Base-by-base conservation (phyloP, 257 asterid species). In the Solanum neorickii region DNA sequence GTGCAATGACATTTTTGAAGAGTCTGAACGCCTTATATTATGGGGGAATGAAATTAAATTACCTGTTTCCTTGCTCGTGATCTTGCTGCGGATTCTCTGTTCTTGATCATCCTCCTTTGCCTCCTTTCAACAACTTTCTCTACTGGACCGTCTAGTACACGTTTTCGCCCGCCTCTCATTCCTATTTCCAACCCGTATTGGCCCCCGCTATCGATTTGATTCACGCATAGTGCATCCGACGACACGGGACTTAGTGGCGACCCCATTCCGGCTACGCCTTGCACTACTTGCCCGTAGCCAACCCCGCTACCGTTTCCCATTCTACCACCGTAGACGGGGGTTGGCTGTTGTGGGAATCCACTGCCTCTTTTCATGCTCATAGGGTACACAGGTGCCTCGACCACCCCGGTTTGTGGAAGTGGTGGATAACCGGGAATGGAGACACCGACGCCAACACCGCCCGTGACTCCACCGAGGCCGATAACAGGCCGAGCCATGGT, bases 11-110 rank as follows among this genome's bases (percentile, higher is more conserved):
- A 5, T 9, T 33, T 33, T 35, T 72, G 9, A 35, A 47, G 8
- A 27, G 1, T 16, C 2, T 2, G 3, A 18, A 12, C 0, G 6
- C 3, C 7, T 2, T 7, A 5, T 12, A 62, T 62, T 11, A 62
- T 0, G 16, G 70, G 70, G 33, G 35, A 60, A 25, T 25, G 12
- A n/a, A 25, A 65, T 41, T 3, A 8, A 44, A 0, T 14, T 62
- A 93, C 98, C 92, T 94, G 98, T 85, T 96, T 96, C 90, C 98
- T 92, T 0, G 98, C 98, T 89, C 99, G 90, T 25, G 98, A 95
- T 76, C 98, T 92, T 16, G 98, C 98, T 2, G 99, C 98, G 0
- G 98, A 96, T 86, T 94, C 98, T 33, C 98, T 80, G 18, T 96
- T 96, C 93, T 94, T 94, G 88, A 95, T 94, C 98, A 94, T 95